Conservation (phyloP, 2,329 filamentous ascomycete genomes). For the Chaetomiaceae sp. region DNA sequence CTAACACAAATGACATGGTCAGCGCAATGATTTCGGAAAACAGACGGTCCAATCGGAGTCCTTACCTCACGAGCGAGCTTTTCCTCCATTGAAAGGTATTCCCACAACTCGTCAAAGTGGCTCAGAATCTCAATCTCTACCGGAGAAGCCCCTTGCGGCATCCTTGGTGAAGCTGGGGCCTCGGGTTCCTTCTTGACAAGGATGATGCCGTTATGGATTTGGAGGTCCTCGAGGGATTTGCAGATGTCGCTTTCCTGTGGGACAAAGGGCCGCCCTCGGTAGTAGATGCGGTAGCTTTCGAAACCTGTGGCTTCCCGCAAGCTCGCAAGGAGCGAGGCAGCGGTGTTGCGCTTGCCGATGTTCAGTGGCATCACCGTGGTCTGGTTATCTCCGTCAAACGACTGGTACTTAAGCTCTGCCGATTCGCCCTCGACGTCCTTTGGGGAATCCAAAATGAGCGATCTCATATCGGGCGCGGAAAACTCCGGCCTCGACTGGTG, state of each 20-base stretch:
- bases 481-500: constrained; percentile 59
- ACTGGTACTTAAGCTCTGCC: constrained; percentile 67
- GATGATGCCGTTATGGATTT: constrained; percentile 59
- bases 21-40: neutral
- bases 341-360: constrained; percentile 68
- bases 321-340: constrained; percentile 61
- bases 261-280: constrained; percentile 60
- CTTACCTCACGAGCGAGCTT: constrained; percentile 60
- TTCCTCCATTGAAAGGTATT: constrained; percentile 70
- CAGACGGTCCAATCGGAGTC: constrained; percentile 5
- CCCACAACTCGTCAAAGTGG: constrained; percentile 80
- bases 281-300: constrained; percentile 69
- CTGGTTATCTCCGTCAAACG: constrained; percentile 57
- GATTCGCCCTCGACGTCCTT: constrained; percentile 56
- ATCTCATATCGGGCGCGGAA: constrained; percentile 52
- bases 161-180: constrained; percentile 35
- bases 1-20: constrained; percentile 32
- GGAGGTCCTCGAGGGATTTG: constrained; percentile 63
- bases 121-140: constrained; percentile 76
- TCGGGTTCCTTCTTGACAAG: constrained; percentile 58
- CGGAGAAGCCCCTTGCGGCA: constrained; percentile 49
- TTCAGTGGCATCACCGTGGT: constrained; percentile 57
- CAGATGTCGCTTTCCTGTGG: constrained; percentile 55
- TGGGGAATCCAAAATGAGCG: constrained; percentile 47
- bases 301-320: constrained; percentile 68